Percentiles rank a stretch among this genome's conserved stretches.
These are phyloP conservation scores for Clarireedia sp. DNA, from an alignment of 2,329 filamentous ascomycete species.

Conservation along the genomic window DNA sequence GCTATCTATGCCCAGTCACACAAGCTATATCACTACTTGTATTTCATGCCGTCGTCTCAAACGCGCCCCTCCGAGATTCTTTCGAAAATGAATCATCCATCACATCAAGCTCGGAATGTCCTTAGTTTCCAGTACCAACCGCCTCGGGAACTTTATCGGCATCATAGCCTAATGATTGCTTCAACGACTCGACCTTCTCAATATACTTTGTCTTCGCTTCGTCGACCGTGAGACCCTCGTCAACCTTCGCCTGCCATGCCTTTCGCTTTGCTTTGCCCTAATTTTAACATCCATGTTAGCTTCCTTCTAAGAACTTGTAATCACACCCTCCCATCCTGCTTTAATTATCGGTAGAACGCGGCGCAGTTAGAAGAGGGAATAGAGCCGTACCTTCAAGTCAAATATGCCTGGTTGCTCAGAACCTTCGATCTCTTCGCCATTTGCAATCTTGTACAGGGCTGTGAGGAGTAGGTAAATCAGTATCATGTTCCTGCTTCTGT, in stretches of 20 bases:
- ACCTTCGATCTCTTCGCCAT: constrained; percentile 46
- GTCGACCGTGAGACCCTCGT: constrained; percentile 52
- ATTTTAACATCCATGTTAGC: background rate
- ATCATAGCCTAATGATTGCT: constrained; percentile 61
- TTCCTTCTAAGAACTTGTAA: background rate
- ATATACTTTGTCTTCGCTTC: constrained; percentile 73
- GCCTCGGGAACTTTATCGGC: constrained; percentile 54
- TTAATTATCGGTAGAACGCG: background rate
- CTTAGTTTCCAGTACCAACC: constrained; percentile 31
- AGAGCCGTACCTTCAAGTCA: constrained; percentile 45
- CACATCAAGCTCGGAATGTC: background rate
- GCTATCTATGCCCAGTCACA: background rate
- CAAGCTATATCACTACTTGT: background rate
- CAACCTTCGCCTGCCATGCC: constrained; percentile 65
- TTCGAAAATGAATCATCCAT: background rate
- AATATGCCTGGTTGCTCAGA: constrained; percentile 60
- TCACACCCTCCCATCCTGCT: background rate
- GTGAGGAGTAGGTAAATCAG: background rate
- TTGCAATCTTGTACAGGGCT: constrained; percentile 53
- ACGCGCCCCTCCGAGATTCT: background rate
- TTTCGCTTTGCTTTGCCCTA: constrained; percentile 71
- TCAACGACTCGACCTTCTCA: constrained; percentile 61
- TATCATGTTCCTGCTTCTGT: background rate
- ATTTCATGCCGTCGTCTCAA: background rate
- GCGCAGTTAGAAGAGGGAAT: background rate